Conservation (phyloP, 2,329 filamentous ascomycete genomes). For the Phoma sp. region DNA sequence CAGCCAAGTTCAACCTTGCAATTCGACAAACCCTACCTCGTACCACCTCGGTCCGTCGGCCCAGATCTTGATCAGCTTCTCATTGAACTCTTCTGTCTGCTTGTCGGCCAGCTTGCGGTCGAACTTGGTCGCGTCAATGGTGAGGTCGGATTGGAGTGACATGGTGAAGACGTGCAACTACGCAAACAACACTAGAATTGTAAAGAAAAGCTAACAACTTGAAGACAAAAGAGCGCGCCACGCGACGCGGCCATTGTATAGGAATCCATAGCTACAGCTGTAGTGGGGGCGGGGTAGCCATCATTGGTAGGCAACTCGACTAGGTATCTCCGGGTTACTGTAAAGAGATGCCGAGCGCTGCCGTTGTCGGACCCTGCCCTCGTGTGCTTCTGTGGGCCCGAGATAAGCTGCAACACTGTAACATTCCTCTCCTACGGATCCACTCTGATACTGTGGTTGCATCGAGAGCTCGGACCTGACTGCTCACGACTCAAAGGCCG, state of each 20-base stretch:
- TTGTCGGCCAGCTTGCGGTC: slow-evolving; percentile 48
- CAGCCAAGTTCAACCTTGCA: not conserved
- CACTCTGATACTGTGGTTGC: not conserved
- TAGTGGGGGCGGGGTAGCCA: slow-evolving; percentile 28
- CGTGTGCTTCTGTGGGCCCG: not conserved
- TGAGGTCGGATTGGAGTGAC: slow-evolving; percentile 49
- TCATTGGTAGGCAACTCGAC: slow-evolving; percentile 1
- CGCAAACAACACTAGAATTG: not conserved
- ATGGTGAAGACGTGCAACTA: slow-evolving; percentile 17
- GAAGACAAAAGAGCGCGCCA: not conserved
- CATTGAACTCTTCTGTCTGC: slow-evolving; percentile 54
- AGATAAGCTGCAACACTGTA: slow-evolving; percentile 2
- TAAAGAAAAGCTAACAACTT: not conserved
- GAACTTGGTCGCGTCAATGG: slow-evolving; percentile 53
- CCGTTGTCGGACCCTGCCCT: slow-evolving; percentile 5
- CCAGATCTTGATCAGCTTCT: slow-evolving; percentile 52
- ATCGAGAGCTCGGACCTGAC: not conserved
- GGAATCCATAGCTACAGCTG: not conserved
- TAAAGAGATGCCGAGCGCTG: slow-evolving; percentile 17
- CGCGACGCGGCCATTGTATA: slow-evolving; percentile 5
- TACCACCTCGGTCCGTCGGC: slow-evolving; percentile 58
- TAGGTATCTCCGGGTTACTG: slow-evolving; percentile 20
- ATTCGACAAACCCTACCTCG: slow-evolving; percentile 46
- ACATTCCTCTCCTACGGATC: not conserved
- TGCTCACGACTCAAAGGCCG: too few relatives aligned